Evolutionary conservation across 352 stramenopile species (phyloP), one percentile per base, ranked within the genome.

Genomic region (Phytopythium vexans): DNA sequence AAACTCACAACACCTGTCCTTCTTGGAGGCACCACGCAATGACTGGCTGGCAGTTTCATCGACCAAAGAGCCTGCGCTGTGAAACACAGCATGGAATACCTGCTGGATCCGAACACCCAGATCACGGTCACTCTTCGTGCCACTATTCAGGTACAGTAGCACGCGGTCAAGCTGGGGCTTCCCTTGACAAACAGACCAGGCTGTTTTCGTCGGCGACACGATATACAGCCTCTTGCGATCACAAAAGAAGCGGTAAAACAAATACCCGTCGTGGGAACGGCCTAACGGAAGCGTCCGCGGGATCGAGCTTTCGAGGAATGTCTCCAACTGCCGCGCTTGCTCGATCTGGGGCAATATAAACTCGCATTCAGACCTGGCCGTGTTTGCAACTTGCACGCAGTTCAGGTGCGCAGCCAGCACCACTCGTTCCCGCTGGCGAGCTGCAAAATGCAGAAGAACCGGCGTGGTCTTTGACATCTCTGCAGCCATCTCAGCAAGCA

Each of bases 231-330:
- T 66, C 3, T 70, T 49, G 6, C 61, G 58, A 57, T 91, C 82
- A 37, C 77, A 72, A 36, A 67, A 77, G 44, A 92, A 92, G 4
- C 72, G 76, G 42, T 87, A 89, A 47, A 86, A 92, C 4, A 50
- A 52, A 40, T 78, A 88, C 1, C 63, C 69, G 10, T 67, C 45
- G 1, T 69, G 71, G 49, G 74, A 90, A 12, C 74, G 83, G 2
- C 82, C 82, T 34, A 89, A 65, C 9, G 70, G 56, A 14, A 84
- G 40, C 9, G 72, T 89, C 52, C 85, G 67, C 21, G 85, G 85
- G 27, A 90, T 71, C 35, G 91, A 60, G 6, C 66, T 54, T 55
- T 73, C 74, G 34, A 94, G 66, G 41, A 91, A 87, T 14, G 49
- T 68, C 58, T 94, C 84, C n/a, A 89, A 54, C 11, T 66, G 60